Evolutionary conservation across 2,329 filamentous ascomycete species (phyloP).

Genomic region (Fusarium brachygibbosum): DNA sequence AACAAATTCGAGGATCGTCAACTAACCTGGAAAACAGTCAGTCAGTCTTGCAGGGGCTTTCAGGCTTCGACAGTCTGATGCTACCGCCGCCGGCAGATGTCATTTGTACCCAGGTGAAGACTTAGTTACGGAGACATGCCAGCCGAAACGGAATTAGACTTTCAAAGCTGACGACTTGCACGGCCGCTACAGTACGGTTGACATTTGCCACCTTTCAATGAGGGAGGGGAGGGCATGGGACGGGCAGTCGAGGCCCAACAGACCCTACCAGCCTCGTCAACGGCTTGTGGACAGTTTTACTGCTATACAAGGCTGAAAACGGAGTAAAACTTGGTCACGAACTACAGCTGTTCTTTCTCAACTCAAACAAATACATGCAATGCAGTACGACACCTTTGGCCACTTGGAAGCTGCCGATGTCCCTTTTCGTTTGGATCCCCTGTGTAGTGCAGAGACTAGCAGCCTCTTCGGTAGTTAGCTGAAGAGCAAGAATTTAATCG

Average conservation of each 20-base stretch:
- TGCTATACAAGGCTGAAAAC: constrained; percentile 24
- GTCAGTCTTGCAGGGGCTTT: constrained; percentile 5
- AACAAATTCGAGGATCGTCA: constrained; percentile 4
- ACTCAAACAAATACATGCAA: constrained; percentile 6
- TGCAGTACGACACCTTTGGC: constrained; percentile 13
- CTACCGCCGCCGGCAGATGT: constrained; percentile 23
- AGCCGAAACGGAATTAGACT: constrained; percentile 18
- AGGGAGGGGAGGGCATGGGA: constrained; percentile 28
- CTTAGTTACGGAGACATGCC: neutral
- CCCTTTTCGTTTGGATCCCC: neutral
- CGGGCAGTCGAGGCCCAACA: constrained; percentile 5
- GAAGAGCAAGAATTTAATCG: neutral
- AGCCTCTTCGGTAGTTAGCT: neutral
- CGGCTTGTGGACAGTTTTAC: constrained; percentile 21
- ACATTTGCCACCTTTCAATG: constrained; percentile 29
- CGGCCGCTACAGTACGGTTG: constrained; percentile 3
- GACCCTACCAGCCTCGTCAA: constrained; percentile 4
- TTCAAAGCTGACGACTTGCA: constrained; percentile 18
- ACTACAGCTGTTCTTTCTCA: constrained; percentile 13
- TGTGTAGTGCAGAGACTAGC: neutral
- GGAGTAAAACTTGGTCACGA: constrained; percentile 4
- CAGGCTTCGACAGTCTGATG: constrained; percentile 15
- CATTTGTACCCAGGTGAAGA: neutral
- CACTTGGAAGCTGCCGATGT: constrained; percentile 15
- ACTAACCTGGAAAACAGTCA: neutral